These are phyloP conservation scores for Nitzschia inconspicua DNA, from an alignment of 108 stramenopile species.

Conservation along the genomic window DNA sequence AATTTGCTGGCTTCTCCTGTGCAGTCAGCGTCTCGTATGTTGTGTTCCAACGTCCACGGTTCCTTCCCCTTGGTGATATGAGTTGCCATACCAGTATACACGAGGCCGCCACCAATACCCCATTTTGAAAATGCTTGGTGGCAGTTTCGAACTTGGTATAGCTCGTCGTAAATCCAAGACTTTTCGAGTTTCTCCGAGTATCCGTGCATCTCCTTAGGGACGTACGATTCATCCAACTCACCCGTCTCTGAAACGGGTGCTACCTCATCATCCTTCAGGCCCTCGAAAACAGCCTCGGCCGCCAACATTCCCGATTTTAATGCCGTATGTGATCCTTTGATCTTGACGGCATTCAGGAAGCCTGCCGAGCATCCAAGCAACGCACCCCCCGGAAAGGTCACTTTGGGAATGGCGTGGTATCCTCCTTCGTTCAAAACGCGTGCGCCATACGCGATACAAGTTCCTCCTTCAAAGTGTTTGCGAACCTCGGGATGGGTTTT, in stretches of 20 bases:
- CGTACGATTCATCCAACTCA: slow-evolving; percentile 42
- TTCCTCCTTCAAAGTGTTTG: slow-evolving; percentile 89
- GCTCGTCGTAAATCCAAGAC: slow-evolving; percentile 95
- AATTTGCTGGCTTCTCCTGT: slow-evolving; percentile 66
- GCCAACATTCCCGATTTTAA: slow-evolving; percentile 95
- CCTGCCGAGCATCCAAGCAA: slow-evolving; percentile 96
- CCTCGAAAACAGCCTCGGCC: slow-evolving; percentile 89
- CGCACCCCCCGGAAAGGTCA: slow-evolving; percentile 93
- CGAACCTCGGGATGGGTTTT: slow-evolving; percentile 94
- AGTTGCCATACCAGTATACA: slow-evolving; percentile 90
- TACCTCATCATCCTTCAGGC: slow-evolving; percentile 59
- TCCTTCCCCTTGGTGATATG: slow-evolving; percentile 90
- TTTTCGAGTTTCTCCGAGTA: slow-evolving; percentile 68
- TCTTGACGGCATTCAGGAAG: slow-evolving; percentile 97
- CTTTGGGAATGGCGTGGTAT: slow-evolving; percentile 92
- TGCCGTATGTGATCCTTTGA: slow-evolving; percentile 99
- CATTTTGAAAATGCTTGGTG: slow-evolving; percentile 93
- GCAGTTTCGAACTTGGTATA: slow-evolving; percentile 93
- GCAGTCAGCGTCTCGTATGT: slow-evolving; percentile 53
- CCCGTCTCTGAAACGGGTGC: slow-evolving; percentile 70
- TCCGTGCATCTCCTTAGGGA: slow-evolving; percentile 44
- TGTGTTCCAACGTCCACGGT: slow-evolving; percentile 91
- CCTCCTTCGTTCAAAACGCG: slow-evolving; percentile 98
- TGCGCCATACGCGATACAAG: slow-evolving; percentile 96
- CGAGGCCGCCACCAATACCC: slow-evolving; percentile 88